A percentile compares a stretch with the other conserved stretches of the same genome.
Evolutionary conservation across 2,329 filamentous ascomycete species (phyloP).

Genomic region (Verticillium klebahnii): DNA sequence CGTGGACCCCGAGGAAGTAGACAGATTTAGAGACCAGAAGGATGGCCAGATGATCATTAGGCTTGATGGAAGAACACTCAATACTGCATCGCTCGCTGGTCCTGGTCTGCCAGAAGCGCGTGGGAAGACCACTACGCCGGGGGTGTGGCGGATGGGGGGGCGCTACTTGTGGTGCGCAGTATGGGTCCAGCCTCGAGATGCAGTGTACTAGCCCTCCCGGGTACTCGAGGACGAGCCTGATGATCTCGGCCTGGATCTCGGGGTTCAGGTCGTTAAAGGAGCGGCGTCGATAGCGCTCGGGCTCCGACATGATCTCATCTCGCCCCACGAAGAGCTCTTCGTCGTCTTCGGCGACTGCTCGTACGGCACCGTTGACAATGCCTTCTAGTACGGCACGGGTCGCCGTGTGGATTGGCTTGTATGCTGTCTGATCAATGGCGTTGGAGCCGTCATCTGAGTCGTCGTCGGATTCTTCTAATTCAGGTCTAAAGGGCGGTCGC

Average conservation of each 20-base stretch:
- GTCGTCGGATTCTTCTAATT: neutral
- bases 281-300: neutral
- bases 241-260: conserved; percentile 27
- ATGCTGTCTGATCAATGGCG: neutral
- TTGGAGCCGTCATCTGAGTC: no score
- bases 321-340: conserved; percentile 4
- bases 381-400: neutral
- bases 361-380: neutral
- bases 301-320: neutral
- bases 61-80: conserved; percentile 25
- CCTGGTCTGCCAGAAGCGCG: neutral
- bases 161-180: neutral
- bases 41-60: conserved; percentile 28
- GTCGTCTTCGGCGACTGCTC: neutral
- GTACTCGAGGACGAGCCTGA: conserved; percentile 31
- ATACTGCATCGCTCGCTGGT: conserved; percentile 21
- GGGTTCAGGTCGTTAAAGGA: conserved; percentile 7
- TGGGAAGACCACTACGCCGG: neutral
- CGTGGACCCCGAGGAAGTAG: conserved; percentile 32
- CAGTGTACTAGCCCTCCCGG: conserved; percentile 31
- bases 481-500: neutral
- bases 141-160: neutral
- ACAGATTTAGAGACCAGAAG: conserved; percentile 36
- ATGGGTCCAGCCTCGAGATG: conserved; percentile 38
- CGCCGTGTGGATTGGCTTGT: neutral